Evolutionary conservation across 495 filamentous ascomycete genomes (phyloP).

Genomic region (Tuber indicum): DNA sequence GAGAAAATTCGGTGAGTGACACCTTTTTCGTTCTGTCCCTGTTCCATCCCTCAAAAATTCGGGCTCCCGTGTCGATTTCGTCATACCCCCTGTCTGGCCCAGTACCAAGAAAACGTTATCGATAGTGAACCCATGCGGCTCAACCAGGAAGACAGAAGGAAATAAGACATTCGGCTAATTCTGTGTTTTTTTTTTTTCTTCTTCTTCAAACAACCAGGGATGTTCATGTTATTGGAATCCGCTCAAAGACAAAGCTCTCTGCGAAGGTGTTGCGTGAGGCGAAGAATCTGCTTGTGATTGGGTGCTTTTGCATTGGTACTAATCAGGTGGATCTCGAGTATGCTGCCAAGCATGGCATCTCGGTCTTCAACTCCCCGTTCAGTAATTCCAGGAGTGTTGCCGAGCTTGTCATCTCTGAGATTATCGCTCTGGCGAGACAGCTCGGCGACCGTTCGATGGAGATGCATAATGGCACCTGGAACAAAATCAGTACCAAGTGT

Average conservation of each 20-base stretch:
- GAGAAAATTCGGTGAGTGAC: slow-evolving; percentile 78
- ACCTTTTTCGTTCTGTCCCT: neutral
- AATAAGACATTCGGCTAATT: slow-evolving; percentile 1
- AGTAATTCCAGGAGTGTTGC: slow-evolving; percentile 95
- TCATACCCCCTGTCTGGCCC: neutral
- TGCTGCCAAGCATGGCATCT: slow-evolving; percentile 84
- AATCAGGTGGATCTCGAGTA: slow-evolving; percentile 93
- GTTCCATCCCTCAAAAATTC: neutral
- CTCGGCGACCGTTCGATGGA: slow-evolving; percentile 86
- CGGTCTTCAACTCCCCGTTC: slow-evolving; percentile 98
- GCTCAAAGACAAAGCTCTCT: slow-evolving; percentile 90
- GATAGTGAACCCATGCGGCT: neutral
- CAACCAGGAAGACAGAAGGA: neutral
- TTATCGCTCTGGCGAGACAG: slow-evolving; percentile 87
- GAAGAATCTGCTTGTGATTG: slow-evolving; percentile 87
- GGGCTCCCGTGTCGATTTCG: slow-evolving; percentile 9
- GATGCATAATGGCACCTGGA: slow-evolving; percentile 91
- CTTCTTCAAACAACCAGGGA: slow-evolving; percentile 48
- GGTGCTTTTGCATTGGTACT: slow-evolving; percentile 98
- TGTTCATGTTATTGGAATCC: slow-evolving; percentile 94
- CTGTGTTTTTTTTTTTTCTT: neutral
- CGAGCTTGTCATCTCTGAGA: slow-evolving; percentile 86
- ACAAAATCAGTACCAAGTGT: slow-evolving; percentile 91
- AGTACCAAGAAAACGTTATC: neutral
- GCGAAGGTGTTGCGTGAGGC: slow-evolving; percentile 76